Conservation (phyloP, 164 flowering plant species). For the Magnolia officinalis region DNA sequence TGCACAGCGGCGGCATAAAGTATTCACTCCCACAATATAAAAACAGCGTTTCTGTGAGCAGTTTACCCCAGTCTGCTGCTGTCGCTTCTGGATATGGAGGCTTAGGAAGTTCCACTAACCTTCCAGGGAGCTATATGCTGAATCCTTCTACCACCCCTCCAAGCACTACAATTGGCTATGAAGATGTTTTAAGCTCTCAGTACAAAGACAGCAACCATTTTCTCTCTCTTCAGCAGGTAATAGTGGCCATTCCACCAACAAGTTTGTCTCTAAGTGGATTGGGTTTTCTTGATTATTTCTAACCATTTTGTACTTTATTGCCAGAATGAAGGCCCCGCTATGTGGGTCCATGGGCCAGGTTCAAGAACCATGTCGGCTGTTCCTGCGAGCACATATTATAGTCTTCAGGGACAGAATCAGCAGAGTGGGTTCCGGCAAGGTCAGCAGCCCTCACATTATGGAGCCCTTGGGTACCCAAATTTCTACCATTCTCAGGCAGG, state of each 20-base stretch:
- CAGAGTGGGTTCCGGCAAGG: slow-evolving; percentile 65
- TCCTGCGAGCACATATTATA: slow-evolving; percentile 70
- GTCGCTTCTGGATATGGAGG: slow-evolving; percentile 75
- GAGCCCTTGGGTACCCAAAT: slow-evolving; percentile 64
- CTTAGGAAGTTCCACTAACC: slow-evolving; percentile 61
- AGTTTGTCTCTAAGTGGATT: not conserved
- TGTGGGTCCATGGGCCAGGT: slow-evolving; percentile 84
- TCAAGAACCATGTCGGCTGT: slow-evolving; percentile 70
- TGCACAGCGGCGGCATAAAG: slow-evolving; percentile 31
- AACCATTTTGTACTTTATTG: not conserved
- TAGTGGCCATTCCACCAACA: not conserved
- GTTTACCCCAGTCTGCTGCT: slow-evolving; percentile 75
- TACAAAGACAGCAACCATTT: slow-evolving; percentile 74
- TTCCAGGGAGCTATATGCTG: slow-evolving; percentile 63
- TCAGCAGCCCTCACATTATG: slow-evolving; percentile 79
- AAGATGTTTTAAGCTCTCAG: slow-evolving; percentile 76
- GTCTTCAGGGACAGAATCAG: slow-evolving; percentile 69
- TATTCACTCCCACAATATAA: slow-evolving; percentile 75
- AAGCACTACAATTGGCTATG: slow-evolving; percentile 63
- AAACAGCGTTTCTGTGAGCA: slow-evolving; percentile 65
- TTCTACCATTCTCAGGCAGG: slow-evolving; percentile 80
- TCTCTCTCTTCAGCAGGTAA: slow-evolving; percentile 68
- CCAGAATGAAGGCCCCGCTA: slow-evolving; percentile 65
- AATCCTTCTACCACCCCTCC: slow-evolving; percentile 63
- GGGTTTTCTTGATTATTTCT: not conserved